Evolutionary conservation across 1,139 yeast genomes (phyloP), one percentile per base, ranked within the genome.

Genomic region (Kodamaea fungicola): DNA sequence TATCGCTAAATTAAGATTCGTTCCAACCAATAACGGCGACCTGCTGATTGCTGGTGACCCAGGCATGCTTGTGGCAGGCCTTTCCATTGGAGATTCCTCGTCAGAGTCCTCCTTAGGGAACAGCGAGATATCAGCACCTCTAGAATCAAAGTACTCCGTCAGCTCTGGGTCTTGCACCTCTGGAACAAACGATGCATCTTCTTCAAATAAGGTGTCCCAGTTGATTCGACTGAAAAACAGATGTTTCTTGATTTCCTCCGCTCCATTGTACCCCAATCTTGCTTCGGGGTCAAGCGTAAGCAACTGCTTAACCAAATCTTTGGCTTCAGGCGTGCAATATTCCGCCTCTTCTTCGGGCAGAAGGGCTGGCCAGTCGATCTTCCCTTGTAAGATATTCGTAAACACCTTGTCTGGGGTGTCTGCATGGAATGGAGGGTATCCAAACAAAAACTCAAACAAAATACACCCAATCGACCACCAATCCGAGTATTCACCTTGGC

Each of bases 401-500:
- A 94, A 92, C 0, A 94, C 96, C 42, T 71, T 66, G 35, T 83
- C 87, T 0, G 97, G 95, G 1, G 90, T 73, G 6, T 71, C 68
- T 1, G 87, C 95, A 58, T 88, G 95, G 59, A 94, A 94, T 2
- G 99, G 99, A 1, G 98, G 97, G 54, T 81, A 86, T 0, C 98
- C 98, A 57, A 86, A 86, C 36, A 89, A 62, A 53, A 92, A 83
- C 60, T 94, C 99, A 65, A 92, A 94, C 38, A 90, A 62, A 41
- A 94, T 89, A 61, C 97, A 92, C 0, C 99, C 99, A 32, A 90
- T 76, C 2, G 97, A 87, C 98, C 98, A 94, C 98, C 98, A 94
- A 66, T 94, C 99, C 28, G 95, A 82, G 31, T 83, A 77, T 49
- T 83, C 92, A 45, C 83, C 88, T 57, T 92, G 97, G 0, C 88